phyloP scores from a whole-genome alignment of 1,284 basidiomycete genomes.

The Ganoderma lucidum region DNA sequence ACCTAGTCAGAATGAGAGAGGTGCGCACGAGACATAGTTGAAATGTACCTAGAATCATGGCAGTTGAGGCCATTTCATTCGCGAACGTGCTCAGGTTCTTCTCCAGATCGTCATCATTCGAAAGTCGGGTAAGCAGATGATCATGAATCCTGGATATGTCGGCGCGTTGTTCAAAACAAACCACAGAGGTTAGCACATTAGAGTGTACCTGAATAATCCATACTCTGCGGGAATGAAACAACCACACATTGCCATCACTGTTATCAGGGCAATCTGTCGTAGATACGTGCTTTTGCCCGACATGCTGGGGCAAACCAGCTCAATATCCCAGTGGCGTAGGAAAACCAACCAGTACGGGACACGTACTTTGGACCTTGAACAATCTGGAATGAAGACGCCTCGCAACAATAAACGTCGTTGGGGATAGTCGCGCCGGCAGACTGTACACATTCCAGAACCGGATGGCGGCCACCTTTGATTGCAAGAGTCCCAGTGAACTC shows the following conservation, averaged over 20 bases:
- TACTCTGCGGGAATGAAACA: slow-evolving; percentile 93
- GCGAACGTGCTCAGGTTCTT: slow-evolving; percentile 92
- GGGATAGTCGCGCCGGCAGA: slow-evolving; percentile 76
- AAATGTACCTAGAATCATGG: slow-evolving; percentile 83
- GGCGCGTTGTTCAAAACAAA: not conserved
- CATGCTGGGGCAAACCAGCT: slow-evolving; percentile 18
- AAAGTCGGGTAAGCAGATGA: slow-evolving; percentile 84
- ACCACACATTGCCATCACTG: slow-evolving; percentile 88
- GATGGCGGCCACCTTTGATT: slow-evolving; percentile 87
- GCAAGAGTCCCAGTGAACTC: slow-evolving; percentile 88
- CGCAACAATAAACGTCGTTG: slow-evolving; percentile 89
- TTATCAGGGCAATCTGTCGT: slow-evolving; percentile 84
- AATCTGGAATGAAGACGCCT: slow-evolving; percentile 86
- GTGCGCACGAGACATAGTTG: too few relatives aligned
- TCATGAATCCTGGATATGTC: slow-evolving; percentile 71
- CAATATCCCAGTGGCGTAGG: not conserved
- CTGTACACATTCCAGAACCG: slow-evolving; percentile 82
- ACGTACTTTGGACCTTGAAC: slow-evolving; percentile 89
- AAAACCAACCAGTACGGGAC: not conserved
- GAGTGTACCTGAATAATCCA: slow-evolving; percentile 75
- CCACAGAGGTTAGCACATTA: not conserved
- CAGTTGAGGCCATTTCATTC: slow-evolving; percentile 88
- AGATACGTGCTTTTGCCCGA: slow-evolving; percentile 93
- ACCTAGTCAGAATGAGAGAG: slow-evolving; percentile 50
- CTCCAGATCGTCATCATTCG: slow-evolving; percentile 93